Percentiles rank a stretch among this genome's conserved stretches.
Conservation (phyloP, 1,284 basidiomycete genomes). For the Cryptococcus sp. region DNA sequence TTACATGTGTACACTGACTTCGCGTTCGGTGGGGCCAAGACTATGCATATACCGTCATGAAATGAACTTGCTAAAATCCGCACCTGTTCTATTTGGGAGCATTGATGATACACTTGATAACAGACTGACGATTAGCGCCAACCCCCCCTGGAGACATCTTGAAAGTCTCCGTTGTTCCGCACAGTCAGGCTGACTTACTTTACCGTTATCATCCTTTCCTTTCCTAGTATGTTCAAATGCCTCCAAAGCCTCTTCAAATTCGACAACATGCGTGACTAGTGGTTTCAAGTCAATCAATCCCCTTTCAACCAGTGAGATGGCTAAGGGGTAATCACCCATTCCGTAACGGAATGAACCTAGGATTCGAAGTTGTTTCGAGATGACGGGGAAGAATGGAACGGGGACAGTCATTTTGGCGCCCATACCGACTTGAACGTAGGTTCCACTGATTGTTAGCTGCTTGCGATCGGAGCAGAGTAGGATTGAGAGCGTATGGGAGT, state of each 20-base stretch:
- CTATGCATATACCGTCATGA: no score
- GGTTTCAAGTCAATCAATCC: slow-evolving; percentile 55
- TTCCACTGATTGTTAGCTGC: slow-evolving; percentile 25
- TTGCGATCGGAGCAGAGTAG: not conserved
- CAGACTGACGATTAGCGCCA: slow-evolving; percentile 20
- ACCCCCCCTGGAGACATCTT: not conserved
- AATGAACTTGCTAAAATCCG: no score
- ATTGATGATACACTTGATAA: slow-evolving; percentile 47
- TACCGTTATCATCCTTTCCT: slow-evolving; percentile 66
- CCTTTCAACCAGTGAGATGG: slow-evolving; percentile 54
- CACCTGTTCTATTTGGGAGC: slow-evolving; percentile 34
- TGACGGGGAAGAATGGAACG: slow-evolving; percentile 42
- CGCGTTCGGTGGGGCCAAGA: no score
- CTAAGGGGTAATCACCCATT: slow-evolving; percentile 49
- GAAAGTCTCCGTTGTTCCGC: no score
- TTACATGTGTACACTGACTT: no score
- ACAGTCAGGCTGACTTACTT: slow-evolving; percentile 20
- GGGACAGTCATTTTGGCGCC: slow-evolving; percentile 35
- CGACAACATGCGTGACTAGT: slow-evolving; percentile 58
- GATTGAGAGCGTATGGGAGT: no score
- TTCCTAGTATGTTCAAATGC: slow-evolving; percentile 54
- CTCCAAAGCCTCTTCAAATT: slow-evolving; percentile 51
- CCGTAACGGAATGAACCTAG: slow-evolving; percentile 49
- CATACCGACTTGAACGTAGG: slow-evolving; percentile 48
- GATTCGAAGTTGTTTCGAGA: slow-evolving; percentile 44